These are phyloP conservation scores for Croton setiger DNA, from an alignment of 441 rosid species.

Conservation along the genomic window DNA sequence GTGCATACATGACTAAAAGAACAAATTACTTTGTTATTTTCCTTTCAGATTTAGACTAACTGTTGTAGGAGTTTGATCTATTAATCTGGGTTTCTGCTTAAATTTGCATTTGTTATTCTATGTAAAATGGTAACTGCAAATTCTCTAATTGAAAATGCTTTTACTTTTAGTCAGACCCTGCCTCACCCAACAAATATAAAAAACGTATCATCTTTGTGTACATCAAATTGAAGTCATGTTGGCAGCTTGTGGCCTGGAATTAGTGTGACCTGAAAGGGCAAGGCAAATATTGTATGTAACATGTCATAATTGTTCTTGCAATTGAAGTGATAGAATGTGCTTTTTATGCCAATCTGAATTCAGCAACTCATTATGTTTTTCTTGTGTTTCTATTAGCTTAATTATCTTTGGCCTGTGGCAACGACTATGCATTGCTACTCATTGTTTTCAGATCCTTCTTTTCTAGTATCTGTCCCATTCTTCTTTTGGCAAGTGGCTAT, in stretches of 20 bases:
- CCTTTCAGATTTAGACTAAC: background rate
- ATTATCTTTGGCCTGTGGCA: background rate
- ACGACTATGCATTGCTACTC: background rate
- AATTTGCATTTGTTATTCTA: background rate
- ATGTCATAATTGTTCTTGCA: background rate
- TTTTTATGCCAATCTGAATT: background rate
- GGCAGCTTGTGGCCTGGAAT: background rate
- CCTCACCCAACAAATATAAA: background rate
- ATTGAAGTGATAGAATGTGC: background rate
- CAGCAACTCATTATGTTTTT: background rate
- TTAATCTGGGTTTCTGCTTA: background rate
- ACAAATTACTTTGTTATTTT: background rate
- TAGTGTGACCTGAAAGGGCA: background rate
- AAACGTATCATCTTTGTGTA: background rate
- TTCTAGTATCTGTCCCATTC: slow-evolving; percentile 1
- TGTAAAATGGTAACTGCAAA: background rate
- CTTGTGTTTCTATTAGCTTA: background rate
- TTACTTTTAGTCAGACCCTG: background rate
- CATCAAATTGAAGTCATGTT: background rate
- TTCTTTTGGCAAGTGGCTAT: background rate
- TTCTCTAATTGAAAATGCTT: background rate
- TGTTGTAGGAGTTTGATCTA: background rate
- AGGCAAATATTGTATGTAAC: background rate
- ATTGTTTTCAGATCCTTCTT: slow-evolving; percentile 3
- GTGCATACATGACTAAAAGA: background rate